phyloP scores from a whole-genome alignment of 2,329 filamentous ascomycete species.

The Rutstroemia sp. region DNA sequence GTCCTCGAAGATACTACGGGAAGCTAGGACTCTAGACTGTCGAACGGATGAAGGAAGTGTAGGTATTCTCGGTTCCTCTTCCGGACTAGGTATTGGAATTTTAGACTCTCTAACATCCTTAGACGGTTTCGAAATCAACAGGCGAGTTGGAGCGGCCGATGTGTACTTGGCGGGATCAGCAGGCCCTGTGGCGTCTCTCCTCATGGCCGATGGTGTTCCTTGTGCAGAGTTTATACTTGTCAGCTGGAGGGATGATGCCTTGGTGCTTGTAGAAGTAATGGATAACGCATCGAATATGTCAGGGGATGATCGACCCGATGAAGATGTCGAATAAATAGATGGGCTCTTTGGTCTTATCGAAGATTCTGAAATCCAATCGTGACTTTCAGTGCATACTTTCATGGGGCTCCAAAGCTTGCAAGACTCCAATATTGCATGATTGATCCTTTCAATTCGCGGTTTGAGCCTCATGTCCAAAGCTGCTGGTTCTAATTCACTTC shows the following conservation, averaged over 20 bases:
- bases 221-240: conserved; percentile 6
- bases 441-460: conserved; percentile 8
- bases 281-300: conserved; percentile 25
- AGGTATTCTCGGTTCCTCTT: background rate
- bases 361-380: conserved; percentile 30
- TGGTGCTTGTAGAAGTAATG: conserved; percentile 27
- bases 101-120: too few species aligned
- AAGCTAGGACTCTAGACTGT: conserved; percentile 23
- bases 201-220: conserved; percentile 14
- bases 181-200: conserved; percentile 8
- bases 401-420: conserved; percentile 22
- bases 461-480: conserved; percentile 22
- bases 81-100: background rate
- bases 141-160: conserved; percentile 13
- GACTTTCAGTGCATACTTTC: conserved; percentile 13
- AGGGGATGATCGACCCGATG: conserved; percentile 26
- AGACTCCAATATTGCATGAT: conserved; percentile 18
- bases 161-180: conserved; percentile 12
- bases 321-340: conserved; percentile 22
- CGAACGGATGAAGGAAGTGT: conserved; percentile 13
- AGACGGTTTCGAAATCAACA: background rate
- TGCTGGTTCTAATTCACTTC: conserved; percentile 18
- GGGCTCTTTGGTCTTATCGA: conserved; percentile 26
- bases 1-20: conserved; percentile 21
- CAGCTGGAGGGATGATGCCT: conserved; percentile 24